A percentile compares a stretch with the other conserved stretches of the same genome.
Evolutionary conservation across 345 rosid species (phyloP).

Genomic region (Psidium guajava): DNA sequence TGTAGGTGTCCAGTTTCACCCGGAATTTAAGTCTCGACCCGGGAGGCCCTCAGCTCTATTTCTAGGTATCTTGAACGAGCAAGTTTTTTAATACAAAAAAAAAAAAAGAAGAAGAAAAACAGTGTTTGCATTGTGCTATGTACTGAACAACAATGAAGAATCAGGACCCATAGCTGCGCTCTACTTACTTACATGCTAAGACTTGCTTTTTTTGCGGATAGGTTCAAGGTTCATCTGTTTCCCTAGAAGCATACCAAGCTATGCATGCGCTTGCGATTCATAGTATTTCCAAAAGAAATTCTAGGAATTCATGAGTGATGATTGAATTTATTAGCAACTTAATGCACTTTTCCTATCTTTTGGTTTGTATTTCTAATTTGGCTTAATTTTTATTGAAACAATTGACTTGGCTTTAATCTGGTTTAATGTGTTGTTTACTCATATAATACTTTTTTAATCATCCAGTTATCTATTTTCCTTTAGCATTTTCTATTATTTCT

Average conservation of each 20-base stretch:
- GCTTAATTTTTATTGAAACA: background rate
- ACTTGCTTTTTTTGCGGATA: background rate
- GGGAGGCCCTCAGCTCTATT: slow-evolving; percentile 80
- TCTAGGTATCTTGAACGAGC: slow-evolving; percentile 37
- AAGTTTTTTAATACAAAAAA: background rate
- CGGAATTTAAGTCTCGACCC: slow-evolving; percentile 92
- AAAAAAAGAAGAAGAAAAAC: too few relatives aligned
- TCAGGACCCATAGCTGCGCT: background rate
- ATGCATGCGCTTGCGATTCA: background rate
- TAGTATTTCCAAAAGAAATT: background rate
- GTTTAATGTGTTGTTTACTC: background rate
- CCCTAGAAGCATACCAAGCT: background rate
- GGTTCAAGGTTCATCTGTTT: background rate
- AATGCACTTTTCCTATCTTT: background rate
- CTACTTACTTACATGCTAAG: background rate
- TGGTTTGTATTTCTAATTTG: background rate
- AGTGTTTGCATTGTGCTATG: background rate
- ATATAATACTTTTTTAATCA: background rate
- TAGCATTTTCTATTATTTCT: background rate
- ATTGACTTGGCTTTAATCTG: background rate
- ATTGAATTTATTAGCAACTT: background rate
- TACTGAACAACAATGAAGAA: background rate
- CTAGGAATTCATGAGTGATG: background rate
- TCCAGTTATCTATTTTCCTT: background rate
- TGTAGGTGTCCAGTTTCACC: slow-evolving; percentile 88